phyloP scores from a whole-genome alignment of 1,284 basidiomycete species.

The Puccinia horiana region DNA sequence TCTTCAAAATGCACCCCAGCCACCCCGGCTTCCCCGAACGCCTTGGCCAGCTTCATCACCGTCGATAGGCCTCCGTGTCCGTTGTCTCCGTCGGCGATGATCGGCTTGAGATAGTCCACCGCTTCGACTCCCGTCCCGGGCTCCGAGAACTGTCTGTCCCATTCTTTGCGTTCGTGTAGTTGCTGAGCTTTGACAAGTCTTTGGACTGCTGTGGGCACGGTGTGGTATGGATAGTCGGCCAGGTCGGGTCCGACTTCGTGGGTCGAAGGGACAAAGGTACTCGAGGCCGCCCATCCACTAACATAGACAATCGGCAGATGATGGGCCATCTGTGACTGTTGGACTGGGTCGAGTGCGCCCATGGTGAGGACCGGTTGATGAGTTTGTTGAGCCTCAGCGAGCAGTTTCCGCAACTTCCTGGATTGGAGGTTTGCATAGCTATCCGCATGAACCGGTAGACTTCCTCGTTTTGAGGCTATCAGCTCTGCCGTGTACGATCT shows the following conservation, averaged over 20 bases:
- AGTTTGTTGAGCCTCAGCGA: constrained; percentile 68
- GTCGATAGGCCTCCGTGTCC: constrained; percentile 89
- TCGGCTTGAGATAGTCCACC: constrained; percentile 59
- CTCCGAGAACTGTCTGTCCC: constrained; percentile 77
- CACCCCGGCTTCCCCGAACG: constrained; percentile 87
- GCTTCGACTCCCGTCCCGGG: constrained; percentile 56
- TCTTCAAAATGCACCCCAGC: constrained; percentile 88
- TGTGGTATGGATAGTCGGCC: constrained; percentile 84
- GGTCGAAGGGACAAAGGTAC: constrained; percentile 57
- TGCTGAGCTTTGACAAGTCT: constrained; percentile 81
- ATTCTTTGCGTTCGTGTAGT: constrained; percentile 81
- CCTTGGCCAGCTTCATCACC: constrained; percentile 92
- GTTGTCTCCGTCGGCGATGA: constrained; percentile 58
- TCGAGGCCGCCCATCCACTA: constrained; percentile 57
- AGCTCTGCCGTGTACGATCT: constrained; percentile 75
- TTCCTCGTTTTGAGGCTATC: constrained; percentile 83
- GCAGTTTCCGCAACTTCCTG: constrained; percentile 74
- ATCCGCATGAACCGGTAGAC: constrained; percentile 75
- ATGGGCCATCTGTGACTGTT: constrained; percentile 58
- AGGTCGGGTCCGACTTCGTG: constrained; percentile 59
- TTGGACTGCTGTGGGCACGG: constrained; percentile 87
- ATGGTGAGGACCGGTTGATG: constrained; percentile 76
- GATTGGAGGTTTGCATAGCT: constrained; percentile 71
- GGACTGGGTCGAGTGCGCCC: constrained; percentile 66
- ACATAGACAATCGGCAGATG: constrained; percentile 58